A percentile compares a stretch with the other conserved stretches of the same genome.
Evolutionary conservation across 2,329 filamentous ascomycete species (phyloP).

Genomic region (Periconia sp.): DNA sequence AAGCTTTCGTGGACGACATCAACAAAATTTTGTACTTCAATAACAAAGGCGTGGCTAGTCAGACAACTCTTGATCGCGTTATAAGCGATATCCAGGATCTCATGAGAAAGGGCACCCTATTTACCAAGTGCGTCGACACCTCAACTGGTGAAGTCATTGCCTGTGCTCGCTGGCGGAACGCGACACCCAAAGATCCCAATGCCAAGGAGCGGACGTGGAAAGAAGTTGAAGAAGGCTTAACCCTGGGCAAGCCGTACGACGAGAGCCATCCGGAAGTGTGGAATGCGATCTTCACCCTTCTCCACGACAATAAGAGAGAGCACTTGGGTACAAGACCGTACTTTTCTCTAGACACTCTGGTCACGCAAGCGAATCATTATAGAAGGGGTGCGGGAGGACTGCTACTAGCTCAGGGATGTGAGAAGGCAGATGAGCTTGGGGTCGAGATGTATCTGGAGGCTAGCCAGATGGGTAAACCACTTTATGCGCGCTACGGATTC

Average conservation of each 20-base stretch:
- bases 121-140: constrained; percentile 36
- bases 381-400: constrained; percentile 39
- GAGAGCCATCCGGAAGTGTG: constrained; percentile 34
- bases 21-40: constrained; percentile 43
- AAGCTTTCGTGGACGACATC: constrained; percentile 35
- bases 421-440: constrained; percentile 37
- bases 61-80: constrained; percentile 29
- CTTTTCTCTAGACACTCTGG: constrained; percentile 38
- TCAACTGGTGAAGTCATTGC: constrained; percentile 34
- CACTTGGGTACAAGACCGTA: constrained; percentile 29
- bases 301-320: constrained; percentile 31
- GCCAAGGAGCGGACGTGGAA: constrained; percentile 28
- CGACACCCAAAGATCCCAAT: constrained; percentile 22
- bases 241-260: constrained; percentile 29
- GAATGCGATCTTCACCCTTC: constrained; percentile 23
- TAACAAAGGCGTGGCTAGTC: constrained; percentile 26
- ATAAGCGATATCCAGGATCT: constrained; percentile 28
- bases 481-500: constrained; percentile 43
- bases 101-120: constrained; percentile 30
- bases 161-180: constrained; percentile 35
- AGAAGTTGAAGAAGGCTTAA: constrained; percentile 33
- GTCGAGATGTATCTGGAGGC: constrained; percentile 42
- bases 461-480: constrained; percentile 36
- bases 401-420: constrained; percentile 39
- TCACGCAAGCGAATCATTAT: constrained; percentile 37